Evolutionary conservation across 1,284 basidiomycete genomes (phyloP).

Genomic region (Boletus hoseneyae): DNA sequence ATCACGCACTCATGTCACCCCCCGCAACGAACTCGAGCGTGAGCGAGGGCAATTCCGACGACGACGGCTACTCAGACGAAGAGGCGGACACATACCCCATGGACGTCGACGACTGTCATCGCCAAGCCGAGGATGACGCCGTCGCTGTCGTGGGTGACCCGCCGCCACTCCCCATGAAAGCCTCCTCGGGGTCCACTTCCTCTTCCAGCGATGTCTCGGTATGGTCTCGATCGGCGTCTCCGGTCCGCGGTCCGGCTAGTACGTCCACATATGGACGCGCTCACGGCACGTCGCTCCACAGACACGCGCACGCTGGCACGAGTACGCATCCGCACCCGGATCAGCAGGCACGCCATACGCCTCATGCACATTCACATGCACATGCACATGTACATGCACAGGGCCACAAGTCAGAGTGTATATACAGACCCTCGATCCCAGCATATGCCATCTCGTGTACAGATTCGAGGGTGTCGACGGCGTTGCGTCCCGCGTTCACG

Average conservation of each 20-base stretch:
- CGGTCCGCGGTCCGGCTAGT: constrained; percentile 17
- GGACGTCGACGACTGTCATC: constrained; percentile 21
- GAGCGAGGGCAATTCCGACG: constrained; percentile 29
- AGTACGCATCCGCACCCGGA: constrained; percentile 4
- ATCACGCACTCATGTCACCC: constrained; percentile 28
- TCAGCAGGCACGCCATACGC: constrained; percentile 18
- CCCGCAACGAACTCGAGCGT: constrained; percentile 31
- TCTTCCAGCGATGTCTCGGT: constrained; percentile 23
- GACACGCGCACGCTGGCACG: background rate
- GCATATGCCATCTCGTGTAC: constrained; percentile 33
- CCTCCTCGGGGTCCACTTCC: constrained; percentile 19
- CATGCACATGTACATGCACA: no score
- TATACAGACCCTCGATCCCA: constrained; percentile 30
- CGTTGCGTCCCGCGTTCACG: constrained; percentile 31
- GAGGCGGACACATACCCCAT: constrained; percentile 22
- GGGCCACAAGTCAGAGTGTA: constrained; percentile 17
- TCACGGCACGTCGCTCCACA: constrained; percentile 13
- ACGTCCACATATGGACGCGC: constrained; percentile 9
- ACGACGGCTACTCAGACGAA: constrained; percentile 29
- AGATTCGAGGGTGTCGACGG: constrained; percentile 32
- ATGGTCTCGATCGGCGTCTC: constrained; percentile 30
- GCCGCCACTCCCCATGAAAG: constrained; percentile 8
- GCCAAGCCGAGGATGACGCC: constrained; percentile 14
- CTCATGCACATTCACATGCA: no score
- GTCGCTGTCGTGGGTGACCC: constrained; percentile 5